Percentiles rank a stretch among this genome's conserved stretches.
phyloP scores from a whole-genome alignment of 2,329 filamentous ascomycete species.

The Cladosporium halotolerans region DNA sequence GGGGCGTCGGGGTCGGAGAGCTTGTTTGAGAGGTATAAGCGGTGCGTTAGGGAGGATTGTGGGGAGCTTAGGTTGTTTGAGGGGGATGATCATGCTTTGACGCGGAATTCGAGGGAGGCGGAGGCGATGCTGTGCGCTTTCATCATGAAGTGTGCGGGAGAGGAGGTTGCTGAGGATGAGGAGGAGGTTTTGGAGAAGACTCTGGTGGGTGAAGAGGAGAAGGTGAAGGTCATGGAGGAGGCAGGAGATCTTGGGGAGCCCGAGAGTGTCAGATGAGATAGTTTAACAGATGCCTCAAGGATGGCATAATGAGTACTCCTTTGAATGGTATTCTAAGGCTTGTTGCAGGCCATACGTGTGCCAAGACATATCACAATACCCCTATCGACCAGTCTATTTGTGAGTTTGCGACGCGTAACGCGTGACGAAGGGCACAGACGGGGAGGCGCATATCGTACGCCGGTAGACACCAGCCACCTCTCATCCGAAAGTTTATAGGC shows the following conservation, averaged over 20 bases:
- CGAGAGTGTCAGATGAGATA: constrained; percentile 23
- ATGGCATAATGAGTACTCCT: no score
- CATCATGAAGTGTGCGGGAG: constrained; percentile 30
- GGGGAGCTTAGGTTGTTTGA: constrained; percentile 35
- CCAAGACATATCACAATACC: no score
- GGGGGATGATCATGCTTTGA: constrained; percentile 39
- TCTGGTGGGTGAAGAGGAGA: constrained; percentile 21
- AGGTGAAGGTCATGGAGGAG: constrained; percentile 25
- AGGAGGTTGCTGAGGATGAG: constrained; percentile 20
- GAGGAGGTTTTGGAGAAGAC: constrained; percentile 15
- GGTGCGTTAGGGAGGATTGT: constrained; percentile 18
- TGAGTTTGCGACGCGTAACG: no score
- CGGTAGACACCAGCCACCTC: no score
- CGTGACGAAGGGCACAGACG: no score
- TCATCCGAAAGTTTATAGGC: no score
- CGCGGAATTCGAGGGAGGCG: constrained; percentile 31
- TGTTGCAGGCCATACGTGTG: no score
- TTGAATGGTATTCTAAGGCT: no score
- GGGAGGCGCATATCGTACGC: no score
- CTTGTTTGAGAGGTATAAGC: constrained; percentile 34
- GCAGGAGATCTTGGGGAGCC: constrained; percentile 33
- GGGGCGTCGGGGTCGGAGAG: constrained; percentile 30
- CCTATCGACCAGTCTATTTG: no score
- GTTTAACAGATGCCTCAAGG: no score
- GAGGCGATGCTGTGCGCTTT: constrained; percentile 38